Base-by-base conservation (phyloP, 2,329 filamentous ascomycete species). In the Coniochaeta sp. region DNA sequence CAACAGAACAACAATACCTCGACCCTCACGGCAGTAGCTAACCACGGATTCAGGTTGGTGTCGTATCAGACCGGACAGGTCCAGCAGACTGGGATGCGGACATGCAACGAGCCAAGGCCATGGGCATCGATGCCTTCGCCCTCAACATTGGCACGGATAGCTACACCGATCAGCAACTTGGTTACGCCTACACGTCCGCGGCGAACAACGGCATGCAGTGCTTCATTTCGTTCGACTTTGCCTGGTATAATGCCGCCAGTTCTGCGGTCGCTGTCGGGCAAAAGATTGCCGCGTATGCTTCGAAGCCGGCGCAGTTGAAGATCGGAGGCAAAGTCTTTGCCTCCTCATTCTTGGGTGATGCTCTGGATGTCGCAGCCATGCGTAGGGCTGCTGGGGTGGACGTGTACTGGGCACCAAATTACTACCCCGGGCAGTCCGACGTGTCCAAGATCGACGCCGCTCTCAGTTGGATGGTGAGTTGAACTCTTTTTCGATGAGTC, bases 141-240 rank as follows among this genome's bases (percentile, higher is more conserved):
- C 60, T 70, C 44, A 69, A 70, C 59, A 65, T 68, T 19, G 65
- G 63, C 16, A 62, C 63, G 7, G 78, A 81, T 58, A 59, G 62
- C 6, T 76, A 71, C 58, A 76, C 73, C 0, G 76, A 79, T 57
- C 63, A 71, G 19, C 79, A 82, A 66, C 75, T 82, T 4, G 69
- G 64, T 0, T 75, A 71, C 43, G 80, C 80, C 0, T 82, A 81
- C 61, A 68, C 76, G 19, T 79, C 79, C 1, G 78, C 79, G 2
- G 72, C 74, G 7, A 71, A 70, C 6, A 73, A 74, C 28, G 72
- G 71, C 54, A 80, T 83, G 74, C 80, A 81, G 60, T 77, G 81
- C 12, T 81, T 83, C 60, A 76, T 84, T 62, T 83, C 80, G 1
- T 84, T 83, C 62, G 81, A 83, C 70, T 82, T 81, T 65, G 79